These are phyloP conservation scores for Trematosphaeria pertusa DNA, from an alignment of 2,329 filamentous ascomycete genomes.

Conservation along the genomic window DNA sequence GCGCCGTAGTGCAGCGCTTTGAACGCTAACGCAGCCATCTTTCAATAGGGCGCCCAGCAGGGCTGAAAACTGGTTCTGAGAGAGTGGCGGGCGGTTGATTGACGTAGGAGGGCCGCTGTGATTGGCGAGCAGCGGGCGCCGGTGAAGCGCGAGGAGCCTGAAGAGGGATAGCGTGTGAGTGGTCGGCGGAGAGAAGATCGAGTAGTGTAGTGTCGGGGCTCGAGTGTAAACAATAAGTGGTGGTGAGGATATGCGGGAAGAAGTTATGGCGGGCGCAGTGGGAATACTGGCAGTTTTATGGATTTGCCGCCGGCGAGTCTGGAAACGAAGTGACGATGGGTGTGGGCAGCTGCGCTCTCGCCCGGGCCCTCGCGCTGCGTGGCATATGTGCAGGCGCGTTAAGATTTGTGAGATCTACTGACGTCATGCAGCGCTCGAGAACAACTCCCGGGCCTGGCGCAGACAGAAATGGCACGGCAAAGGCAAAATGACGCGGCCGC, in stretches of 20 bases:
- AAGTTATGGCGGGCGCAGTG: constrained; percentile 11
- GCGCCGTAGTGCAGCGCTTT: constrained; percentile 49
- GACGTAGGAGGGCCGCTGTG: constrained; percentile 42
- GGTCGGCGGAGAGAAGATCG: constrained; percentile 13
- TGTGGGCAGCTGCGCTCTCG: not conserved
- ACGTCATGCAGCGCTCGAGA: not conserved
- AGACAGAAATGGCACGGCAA: too few relatives aligned
- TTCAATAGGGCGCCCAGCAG: constrained; percentile 25
- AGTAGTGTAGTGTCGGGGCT: not conserved
- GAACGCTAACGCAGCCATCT: constrained; percentile 46
- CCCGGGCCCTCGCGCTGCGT: not conserved
- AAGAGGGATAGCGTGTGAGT: constrained; percentile 32
- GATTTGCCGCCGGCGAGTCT: constrained; percentile 2
- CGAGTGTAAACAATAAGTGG: not conserved
- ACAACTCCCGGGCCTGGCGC: too few relatives aligned
- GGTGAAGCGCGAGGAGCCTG: constrained; percentile 25
- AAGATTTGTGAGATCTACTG: not conserved
- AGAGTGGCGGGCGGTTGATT: constrained; percentile 25
- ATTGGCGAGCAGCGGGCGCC: constrained; percentile 36
- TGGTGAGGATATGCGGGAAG: constrained; percentile 6
- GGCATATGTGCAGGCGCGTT: not conserved
- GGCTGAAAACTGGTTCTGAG: constrained; percentile 30
- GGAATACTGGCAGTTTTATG: constrained; percentile 9
- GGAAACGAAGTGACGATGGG: not conserved
- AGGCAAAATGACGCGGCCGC: not conserved